Evolutionary conservation across 768 basidiomycete genomes (phyloP).

Genomic region (Bullera alba): DNA sequence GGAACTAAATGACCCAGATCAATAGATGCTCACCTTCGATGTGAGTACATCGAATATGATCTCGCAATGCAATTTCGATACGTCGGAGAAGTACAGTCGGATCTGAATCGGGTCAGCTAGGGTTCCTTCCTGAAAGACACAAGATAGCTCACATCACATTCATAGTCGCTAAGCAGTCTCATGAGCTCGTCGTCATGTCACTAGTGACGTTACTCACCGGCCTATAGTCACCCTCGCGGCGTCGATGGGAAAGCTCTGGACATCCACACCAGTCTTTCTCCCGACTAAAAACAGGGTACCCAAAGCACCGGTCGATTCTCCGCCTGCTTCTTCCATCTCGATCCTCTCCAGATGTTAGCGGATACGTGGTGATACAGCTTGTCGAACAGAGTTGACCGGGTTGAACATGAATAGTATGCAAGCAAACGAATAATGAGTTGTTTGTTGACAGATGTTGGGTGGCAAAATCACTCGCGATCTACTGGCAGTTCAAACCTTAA

Average conservation of each 20-base stretch:
- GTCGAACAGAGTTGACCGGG: no score
- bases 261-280: slow-evolving; percentile 25
- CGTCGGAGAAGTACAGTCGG: slow-evolving; percentile 39
- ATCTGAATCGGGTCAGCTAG: slow-evolving; percentile 22
- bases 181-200: not conserved
- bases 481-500: no score
- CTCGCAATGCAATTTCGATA: slow-evolving; percentile 41
- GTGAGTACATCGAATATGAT: slow-evolving; percentile 35
- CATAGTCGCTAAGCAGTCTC: slow-evolving; percentile 17
- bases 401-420: no score
- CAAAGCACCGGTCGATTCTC: slow-evolving; percentile 14
- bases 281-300: slow-evolving; percentile 24
- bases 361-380: no score
- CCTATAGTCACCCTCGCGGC: slow-evolving; percentile 32
- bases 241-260: slow-evolving; percentile 34
- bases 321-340: not conserved
- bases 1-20: not conserved
- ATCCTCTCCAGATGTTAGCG: no score
- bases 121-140: not conserved
- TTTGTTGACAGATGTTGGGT: no score
- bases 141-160: slow-evolving; percentile 25
- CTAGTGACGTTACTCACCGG: slow-evolving; percentile 12
- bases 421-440: no score
- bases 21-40: slow-evolving; percentile 18
- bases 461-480: no score